phyloP scores from a whole-genome alignment of 2,329 filamentous ascomycete species.

The Ceratocystis alfenasii region DNA sequence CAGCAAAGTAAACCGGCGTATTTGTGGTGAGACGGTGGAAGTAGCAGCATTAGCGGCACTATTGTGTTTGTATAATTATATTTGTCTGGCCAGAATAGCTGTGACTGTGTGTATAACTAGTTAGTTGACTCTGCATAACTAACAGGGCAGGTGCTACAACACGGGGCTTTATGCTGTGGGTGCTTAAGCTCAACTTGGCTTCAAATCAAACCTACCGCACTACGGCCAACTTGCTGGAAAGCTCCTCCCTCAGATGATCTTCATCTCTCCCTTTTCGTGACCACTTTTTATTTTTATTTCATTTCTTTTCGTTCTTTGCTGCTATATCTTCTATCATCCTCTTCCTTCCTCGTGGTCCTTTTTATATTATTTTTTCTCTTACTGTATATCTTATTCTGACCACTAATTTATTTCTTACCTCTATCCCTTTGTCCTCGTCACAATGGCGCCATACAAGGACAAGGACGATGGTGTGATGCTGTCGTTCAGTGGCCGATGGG shows the following conservation, averaged over 20 bases:
- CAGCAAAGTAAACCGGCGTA: no score
- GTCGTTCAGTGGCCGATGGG: constrained; percentile 72
- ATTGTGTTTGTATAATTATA: no score
- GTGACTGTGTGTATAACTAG: neutral
- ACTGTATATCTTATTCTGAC: neutral
- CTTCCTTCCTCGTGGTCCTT: neutral
- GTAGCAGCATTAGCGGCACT: no score
- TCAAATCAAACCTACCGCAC: neutral
- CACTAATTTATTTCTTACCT: constrained; percentile 4
- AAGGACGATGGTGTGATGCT: constrained; percentile 49
- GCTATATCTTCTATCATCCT: constrained; percentile 11
- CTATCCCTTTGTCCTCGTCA: neutral
- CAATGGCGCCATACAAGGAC: constrained; percentile 50
- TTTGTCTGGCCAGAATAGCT: neutral
- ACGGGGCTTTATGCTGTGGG: neutral
- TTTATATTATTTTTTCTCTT: neutral
- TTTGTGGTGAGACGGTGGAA: no score
- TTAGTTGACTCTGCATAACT: neutral
- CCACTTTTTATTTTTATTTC: constrained; percentile 14
- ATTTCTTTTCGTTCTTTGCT: constrained; percentile 16
- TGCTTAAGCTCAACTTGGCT: constrained; percentile 10
- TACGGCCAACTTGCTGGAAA: neutral
- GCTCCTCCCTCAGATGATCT: neutral
- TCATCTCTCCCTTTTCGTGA: constrained; percentile 12
- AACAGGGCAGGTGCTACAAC: neutral